Evolutionary conservation across 1,284 basidiomycete species (phyloP).

Genomic region (Cronartium ribicola): DNA sequence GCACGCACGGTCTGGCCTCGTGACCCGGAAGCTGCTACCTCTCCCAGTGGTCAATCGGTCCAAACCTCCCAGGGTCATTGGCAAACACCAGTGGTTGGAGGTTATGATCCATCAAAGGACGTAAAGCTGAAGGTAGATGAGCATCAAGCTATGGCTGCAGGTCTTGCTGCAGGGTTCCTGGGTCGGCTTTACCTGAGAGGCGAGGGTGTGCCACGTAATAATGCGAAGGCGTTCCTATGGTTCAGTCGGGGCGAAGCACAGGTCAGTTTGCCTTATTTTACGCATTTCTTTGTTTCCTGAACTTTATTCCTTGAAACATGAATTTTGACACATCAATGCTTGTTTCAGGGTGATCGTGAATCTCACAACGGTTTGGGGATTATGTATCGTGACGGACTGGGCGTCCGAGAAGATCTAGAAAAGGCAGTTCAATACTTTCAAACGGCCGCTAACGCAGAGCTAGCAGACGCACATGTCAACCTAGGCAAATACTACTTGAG

Average conservation of each 20-base stretch:
- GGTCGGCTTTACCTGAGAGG: conserved; percentile 91
- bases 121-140: conserved; percentile 51
- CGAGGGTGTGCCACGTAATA: conserved; percentile 74
- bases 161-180: conserved; percentile 74
- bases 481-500: conserved; percentile 77
- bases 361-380: conserved; percentile 84
- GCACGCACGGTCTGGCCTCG: conserved; percentile 74
- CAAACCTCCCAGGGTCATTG: conserved; percentile 30
- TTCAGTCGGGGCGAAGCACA: conserved; percentile 76
- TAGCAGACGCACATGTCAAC: conserved; percentile 85
- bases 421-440: conserved; percentile 68
- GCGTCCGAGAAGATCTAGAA: conserved; percentile 56
- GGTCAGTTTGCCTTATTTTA: conserved; percentile 48
- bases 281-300: not conserved
- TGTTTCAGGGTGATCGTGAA: conserved; percentile 67
- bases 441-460: conserved; percentile 74
- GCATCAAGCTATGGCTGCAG: conserved; percentile 63
- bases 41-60: conserved; percentile 30
- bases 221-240: conserved; percentile 79
- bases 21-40: conserved; percentile 44
- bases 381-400: conserved; percentile 83
- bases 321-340: not conserved
- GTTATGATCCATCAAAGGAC: conserved; percentile 48
- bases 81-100: conserved; percentile 42
- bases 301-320: not conserved